Evolutionary conservation across 495 filamentous ascomycete genomes (phyloP).

Genomic region (Aspergillus leporis): DNA sequence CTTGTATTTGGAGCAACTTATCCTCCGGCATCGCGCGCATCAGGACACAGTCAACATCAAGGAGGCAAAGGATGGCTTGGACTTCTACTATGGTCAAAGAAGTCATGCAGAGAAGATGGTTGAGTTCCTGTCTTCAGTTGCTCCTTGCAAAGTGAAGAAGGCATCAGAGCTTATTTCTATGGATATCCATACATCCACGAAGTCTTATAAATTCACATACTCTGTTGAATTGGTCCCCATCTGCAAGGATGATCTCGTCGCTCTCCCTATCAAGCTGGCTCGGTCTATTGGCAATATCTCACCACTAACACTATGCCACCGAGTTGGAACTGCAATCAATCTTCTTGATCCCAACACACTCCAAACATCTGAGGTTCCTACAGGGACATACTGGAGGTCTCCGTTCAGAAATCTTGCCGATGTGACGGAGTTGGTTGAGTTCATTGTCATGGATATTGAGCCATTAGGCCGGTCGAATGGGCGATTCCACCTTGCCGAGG

Average conservation of each 20-base stretch:
- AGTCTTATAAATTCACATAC: constrained; percentile 90
- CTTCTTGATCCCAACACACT: constrained; percentile 89
- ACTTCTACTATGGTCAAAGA: constrained; percentile 87
- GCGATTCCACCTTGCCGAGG: constrained; percentile 81
- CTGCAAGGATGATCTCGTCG: constrained; percentile 95
- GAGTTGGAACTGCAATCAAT: constrained; percentile 87
- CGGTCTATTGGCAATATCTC: constrained; percentile 82
- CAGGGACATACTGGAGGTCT: constrained; percentile 79
- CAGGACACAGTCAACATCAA: constrained; percentile 96
- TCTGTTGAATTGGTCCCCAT: constrained; percentile 85
- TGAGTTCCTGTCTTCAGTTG: constrained; percentile 81
- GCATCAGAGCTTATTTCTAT: constrained; percentile 89
- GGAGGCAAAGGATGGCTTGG: constrained; percentile 87
- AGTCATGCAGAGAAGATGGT: constrained; percentile 94
- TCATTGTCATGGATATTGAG: constrained; percentile 94
- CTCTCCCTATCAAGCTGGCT: constrained; percentile 85
- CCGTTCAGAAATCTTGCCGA: constrained; percentile 85
- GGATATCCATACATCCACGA: constrained; percentile 86
- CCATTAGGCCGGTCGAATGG: constrained; percentile 71
- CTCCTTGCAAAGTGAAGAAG: constrained; percentile 77
- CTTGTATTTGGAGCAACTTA: constrained; percentile 92
- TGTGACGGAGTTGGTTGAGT: constrained; percentile 82
- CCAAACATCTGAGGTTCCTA: constrained; percentile 81
- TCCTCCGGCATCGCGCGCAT: constrained; percentile 90
- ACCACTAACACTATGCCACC: constrained; percentile 78